These are phyloP conservation scores for Pouteria campechiana DNA, from an alignment of 179 eudicot species.

Conservation along the genomic window DNA sequence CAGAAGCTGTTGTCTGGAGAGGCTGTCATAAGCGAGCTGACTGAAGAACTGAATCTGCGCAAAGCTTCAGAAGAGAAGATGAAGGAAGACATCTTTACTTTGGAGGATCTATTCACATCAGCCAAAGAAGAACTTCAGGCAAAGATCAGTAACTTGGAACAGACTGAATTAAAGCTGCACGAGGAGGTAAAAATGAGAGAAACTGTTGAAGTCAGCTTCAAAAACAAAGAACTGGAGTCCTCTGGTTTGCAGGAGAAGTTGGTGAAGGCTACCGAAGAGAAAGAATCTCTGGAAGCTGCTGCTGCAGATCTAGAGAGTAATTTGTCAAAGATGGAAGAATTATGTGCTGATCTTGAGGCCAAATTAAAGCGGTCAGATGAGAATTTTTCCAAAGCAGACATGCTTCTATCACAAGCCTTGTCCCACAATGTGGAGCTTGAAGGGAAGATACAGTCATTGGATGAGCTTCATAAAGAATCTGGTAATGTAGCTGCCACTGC, in stretches of 20 bases:
- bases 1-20: constrained; percentile 30
- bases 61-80: constrained; percentile 39
- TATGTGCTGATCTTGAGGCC: constrained; percentile 32
- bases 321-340: constrained; percentile 22
- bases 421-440: constrained; percentile 39
- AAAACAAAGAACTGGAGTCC: constrained; percentile 17
- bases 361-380: constrained; percentile 44
- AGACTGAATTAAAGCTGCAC: constrained; percentile 22
- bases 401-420: constrained; percentile 34
- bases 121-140: constrained; percentile 32
- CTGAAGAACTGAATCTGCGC: constrained; percentile 32
- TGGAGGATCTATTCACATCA: constrained; percentile 30
- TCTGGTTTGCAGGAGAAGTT: constrained; percentile 23
- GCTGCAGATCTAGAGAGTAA: constrained; percentile 28
- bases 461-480: constrained; percentile 45
- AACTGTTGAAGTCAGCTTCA: constrained; percentile 11
- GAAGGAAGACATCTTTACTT: constrained; percentile 24
- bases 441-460: constrained; percentile 33
- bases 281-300: constrained; percentile 27
- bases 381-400: constrained; percentile 34
- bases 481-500: constrained; percentile 28
- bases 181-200: constrained; percentile 35
- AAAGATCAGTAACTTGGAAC: constrained; percentile 35
- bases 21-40: constrained; percentile 17
- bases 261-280: constrained; percentile 18